Base-by-base conservation (phyloP, 768 basidiomycete genomes). In the Suillus discolor region DNA sequence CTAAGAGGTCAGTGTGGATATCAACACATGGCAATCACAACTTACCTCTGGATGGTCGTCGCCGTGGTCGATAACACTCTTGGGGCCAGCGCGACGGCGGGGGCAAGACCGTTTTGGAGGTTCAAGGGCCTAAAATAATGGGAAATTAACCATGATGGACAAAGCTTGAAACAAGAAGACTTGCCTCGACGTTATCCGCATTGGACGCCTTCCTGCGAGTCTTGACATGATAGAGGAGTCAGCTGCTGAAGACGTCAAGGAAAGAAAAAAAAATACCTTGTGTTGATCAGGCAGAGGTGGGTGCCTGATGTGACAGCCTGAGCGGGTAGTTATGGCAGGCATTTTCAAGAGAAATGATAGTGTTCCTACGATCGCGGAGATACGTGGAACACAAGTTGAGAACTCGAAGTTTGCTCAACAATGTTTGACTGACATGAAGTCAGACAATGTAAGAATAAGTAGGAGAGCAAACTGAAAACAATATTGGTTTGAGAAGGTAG, bases 351-450 rank as follows among this genome's bases (percentile, higher is more conserved):
- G 0, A 51, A 51, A 25, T 7, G 49, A 51, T 51, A 36, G 31
- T 2, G 18, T 55, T 55, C 31, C 31, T 12, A 55, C 2, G 20
- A 55, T 55, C 54, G 20, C 4, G 18, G 31, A 55, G 54, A 55
- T 55, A 55, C 20, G 9, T 55, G 1, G 54, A 55, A 55, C 12
- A 55, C 11, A 55, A 55, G 31, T 55, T 55, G 54, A 55, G 31
- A 55, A 55, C 54, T 55, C 11, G 4, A 55, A 55, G 54, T 55
- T 34, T 55, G 8, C 54, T 55, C 54, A 55, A 55, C 31, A 34
- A 34, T 55, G 11, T 51, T 25, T 55, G 54, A 11, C 18, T 5
- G 31, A 55, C 54, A 55, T 18, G 20, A 55, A 55, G 54, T 55
- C 54, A 55, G 54, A 55, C 31, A 3, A 15, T 51, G 49, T 51